phyloP scores from a whole-genome alignment of 106 monocot genomes.

The Phalaenopsis aphrodite region DNA sequence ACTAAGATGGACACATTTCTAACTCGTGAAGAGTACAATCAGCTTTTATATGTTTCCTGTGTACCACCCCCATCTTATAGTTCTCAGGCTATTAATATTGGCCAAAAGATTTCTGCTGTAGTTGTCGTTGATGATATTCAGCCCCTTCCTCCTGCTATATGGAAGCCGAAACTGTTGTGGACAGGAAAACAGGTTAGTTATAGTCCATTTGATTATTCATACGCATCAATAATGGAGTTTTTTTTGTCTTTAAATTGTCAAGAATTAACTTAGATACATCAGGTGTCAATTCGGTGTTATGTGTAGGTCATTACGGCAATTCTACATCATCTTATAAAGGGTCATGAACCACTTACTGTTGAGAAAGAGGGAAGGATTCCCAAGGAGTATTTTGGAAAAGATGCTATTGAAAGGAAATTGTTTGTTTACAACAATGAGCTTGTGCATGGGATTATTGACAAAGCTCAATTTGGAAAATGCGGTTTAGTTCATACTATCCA shows the following conservation, averaged over 20 bases:
- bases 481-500: constrained; percentile 91
- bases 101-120: constrained; percentile 37
- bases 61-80: constrained; percentile 30
- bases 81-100: constrained; percentile 17
- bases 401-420: constrained; percentile 36
- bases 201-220: constrained; percentile 1
- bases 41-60: constrained; percentile 69
- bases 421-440: constrained; percentile 67
- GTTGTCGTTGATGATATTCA: constrained; percentile 36
- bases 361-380: constrained; percentile 59
- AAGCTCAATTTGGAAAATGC: constrained; percentile 86
- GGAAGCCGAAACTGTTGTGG: constrained; percentile 82
- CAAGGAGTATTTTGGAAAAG: constrained; percentile 53
- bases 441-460: constrained; percentile 94
- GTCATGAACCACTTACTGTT: constrained; percentile 59
- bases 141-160: constrained; percentile 65
- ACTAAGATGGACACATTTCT: constrained; percentile 85
- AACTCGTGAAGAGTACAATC: constrained; percentile 76
- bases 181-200: constrained; percentile 85
- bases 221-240: not conserved
- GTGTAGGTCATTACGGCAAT: constrained; percentile 84
- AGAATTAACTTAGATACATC: not conserved
- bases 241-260: not conserved
- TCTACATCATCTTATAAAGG: constrained; percentile 59
- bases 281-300: not conserved